phyloP scores from a whole-genome alignment of 2,329 filamentous ascomycete species.

The Colletotrichum karsti region DNA sequence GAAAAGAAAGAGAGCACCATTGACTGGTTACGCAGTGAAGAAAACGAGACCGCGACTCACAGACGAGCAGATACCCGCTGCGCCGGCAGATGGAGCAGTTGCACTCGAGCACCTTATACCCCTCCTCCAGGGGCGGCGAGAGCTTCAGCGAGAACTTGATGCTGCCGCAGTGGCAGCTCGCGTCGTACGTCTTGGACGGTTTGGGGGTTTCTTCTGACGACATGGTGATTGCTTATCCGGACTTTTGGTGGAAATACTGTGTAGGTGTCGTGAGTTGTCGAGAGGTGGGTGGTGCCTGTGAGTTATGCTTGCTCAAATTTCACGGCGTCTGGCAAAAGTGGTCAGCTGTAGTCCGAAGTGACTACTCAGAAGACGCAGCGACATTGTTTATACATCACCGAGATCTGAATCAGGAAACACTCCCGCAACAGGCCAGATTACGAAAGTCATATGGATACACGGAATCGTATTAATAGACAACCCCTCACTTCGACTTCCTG shows the following conservation, averaged over 20 bases:
- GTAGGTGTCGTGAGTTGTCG: too few relatives aligned
- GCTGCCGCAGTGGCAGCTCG: slow-evolving; percentile 62
- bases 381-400: background rate
- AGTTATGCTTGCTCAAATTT: background rate
- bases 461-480: background rate
- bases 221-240: slow-evolving; percentile 16
- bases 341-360: too few relatives aligned
- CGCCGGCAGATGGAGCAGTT: slow-evolving; percentile 62
- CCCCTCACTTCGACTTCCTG: too few relatives aligned
- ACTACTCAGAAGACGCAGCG: too few relatives aligned
- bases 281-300: background rate
- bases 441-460: background rate
- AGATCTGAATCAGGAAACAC: background rate
- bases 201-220: slow-evolving; percentile 26
- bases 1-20: too few relatives aligned
- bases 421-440: background rate
- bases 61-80: slow-evolving; percentile 61
- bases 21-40: background rate
- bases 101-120: slow-evolving; percentile 54
- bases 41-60: slow-evolving; percentile 36
- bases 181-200: slow-evolving; percentile 51
- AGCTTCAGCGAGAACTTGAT: slow-evolving; percentile 57
- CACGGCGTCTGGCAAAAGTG: too few relatives aligned
- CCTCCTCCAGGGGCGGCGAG: slow-evolving; percentile 54
- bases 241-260: too few relatives aligned